phyloP scores from a whole-genome alignment of 768 basidiomycete genomes.

The Russula olivacea region DNA sequence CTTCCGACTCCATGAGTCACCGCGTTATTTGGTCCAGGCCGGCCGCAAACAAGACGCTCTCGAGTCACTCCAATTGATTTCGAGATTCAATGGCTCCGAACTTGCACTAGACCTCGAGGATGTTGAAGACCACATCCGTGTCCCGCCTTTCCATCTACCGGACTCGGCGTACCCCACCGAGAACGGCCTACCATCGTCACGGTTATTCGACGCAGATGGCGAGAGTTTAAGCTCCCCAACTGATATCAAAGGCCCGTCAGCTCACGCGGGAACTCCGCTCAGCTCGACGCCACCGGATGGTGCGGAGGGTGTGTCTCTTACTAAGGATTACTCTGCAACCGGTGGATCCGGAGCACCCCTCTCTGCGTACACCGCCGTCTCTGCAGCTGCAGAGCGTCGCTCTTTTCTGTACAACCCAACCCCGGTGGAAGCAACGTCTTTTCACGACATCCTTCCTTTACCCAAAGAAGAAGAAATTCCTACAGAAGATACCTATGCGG shows the following conservation, averaged over 20 bases:
- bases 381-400: slow-evolving; percentile 2
- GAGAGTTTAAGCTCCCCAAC: background rate
- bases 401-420: slow-evolving; percentile 1
- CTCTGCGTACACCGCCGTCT: background rate
- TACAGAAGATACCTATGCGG: background rate
- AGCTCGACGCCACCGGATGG: slow-evolving; percentile 3
- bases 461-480: slow-evolving; percentile 1
- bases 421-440: background rate
- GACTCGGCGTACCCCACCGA: background rate
- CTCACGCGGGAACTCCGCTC: slow-evolving; percentile 7
- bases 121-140: slow-evolving; percentile 45
- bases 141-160: background rate
- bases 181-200: background rate
- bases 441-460: background rate
- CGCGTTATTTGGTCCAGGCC: slow-evolving; percentile 85
- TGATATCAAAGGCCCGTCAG: background rate
- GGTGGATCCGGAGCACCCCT: slow-evolving; percentile 29
- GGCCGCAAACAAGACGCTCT: slow-evolving; percentile 82
- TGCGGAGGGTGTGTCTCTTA: background rate
- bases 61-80: slow-evolving; percentile 76
- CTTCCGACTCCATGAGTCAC: slow-evolving; percentile 92
- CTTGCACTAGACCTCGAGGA: slow-evolving; percentile 64
- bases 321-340: slow-evolving; percentile 25
- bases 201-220: slow-evolving; percentile 12
- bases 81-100: slow-evolving; percentile 75